These are phyloP conservation scores for Penicillium pulvis DNA, from an alignment of 495 filamentous ascomycete genomes.

Conservation along the genomic window DNA sequence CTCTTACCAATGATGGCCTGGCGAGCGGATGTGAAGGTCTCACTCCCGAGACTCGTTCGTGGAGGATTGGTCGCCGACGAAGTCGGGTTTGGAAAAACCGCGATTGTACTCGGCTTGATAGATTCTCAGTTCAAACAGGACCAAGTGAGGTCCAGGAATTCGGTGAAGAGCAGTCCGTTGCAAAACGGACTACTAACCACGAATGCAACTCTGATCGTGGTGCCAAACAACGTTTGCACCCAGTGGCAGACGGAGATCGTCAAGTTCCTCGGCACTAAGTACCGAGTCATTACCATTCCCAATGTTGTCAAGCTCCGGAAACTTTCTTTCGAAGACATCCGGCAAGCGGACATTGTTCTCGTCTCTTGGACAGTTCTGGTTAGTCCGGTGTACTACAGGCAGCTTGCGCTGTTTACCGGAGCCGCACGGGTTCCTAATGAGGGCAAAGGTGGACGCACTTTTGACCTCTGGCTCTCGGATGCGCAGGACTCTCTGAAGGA, in stretches of 20 bases:
- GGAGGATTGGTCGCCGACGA: conserved; percentile 79
- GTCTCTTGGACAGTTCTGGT: conserved; percentile 51
- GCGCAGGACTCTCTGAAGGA: conserved; percentile 42
- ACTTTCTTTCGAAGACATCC: conserved; percentile 40
- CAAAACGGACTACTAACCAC: conserved; percentile 46
- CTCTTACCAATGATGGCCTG: conserved; percentile 58
- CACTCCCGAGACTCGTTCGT: conserved; percentile 40
- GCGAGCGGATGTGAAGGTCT: conserved; percentile 60
- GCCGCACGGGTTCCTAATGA: conserved; percentile 38
- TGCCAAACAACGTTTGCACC: conserved; percentile 59
- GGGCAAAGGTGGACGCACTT: conserved; percentile 39
- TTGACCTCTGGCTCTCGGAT: conserved; percentile 56
- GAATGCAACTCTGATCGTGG: conserved; percentile 70
- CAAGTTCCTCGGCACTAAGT: conserved; percentile 54
- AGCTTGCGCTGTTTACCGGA: conserved; percentile 54
- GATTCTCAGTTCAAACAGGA: conserved; percentile 42
- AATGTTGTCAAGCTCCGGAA: conserved; percentile 31
- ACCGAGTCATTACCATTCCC: conserved; percentile 48
- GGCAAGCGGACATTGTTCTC: conserved; percentile 59
- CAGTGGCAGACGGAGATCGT: conserved; percentile 69
- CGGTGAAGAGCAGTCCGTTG: not conserved
- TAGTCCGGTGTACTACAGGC: conserved; percentile 47
- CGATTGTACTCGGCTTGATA: conserved; percentile 67
- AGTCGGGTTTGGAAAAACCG: conserved; percentile 83
- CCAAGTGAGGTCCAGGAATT: not conserved